Conservation (phyloP, 1,284 basidiomycete species). For the Prillingera fragicola region DNA sequence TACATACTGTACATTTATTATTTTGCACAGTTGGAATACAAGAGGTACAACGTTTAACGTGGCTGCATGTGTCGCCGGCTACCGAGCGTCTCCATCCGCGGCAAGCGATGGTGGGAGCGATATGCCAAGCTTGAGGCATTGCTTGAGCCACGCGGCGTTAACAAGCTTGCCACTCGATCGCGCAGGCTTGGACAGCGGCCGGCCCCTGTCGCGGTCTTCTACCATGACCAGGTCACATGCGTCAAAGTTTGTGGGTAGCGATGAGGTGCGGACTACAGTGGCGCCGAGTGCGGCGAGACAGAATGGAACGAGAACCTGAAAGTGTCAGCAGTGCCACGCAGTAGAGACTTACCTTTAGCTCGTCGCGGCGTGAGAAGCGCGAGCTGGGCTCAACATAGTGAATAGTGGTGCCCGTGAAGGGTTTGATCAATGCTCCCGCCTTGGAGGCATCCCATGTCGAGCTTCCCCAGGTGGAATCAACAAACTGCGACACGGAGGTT, state of each 20-base stretch:
- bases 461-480: slow-evolving; percentile 65
- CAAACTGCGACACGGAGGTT: slow-evolving; percentile 60
- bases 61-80: too few relatives aligned
- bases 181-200: slow-evolving; percentile 43
- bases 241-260: slow-evolving; percentile 32
- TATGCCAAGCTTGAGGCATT: slow-evolving; percentile 53
- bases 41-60: too few relatives aligned
- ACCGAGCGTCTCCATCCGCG: too few relatives aligned
- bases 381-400: slow-evolving; percentile 28
- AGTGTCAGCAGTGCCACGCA: slow-evolving; percentile 6
- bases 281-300: slow-evolving; percentile 68
- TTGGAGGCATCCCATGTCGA: slow-evolving; percentile 48
- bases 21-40: too few relatives aligned
- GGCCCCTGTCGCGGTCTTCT: slow-evolving; percentile 51
- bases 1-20: too few relatives aligned
- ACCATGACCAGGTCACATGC: slow-evolving; percentile 63
- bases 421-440: slow-evolving; percentile 51
- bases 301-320: slow-evolving; percentile 56
- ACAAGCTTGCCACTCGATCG: slow-evolving; percentile 20
- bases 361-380: slow-evolving; percentile 5
- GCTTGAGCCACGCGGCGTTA: slow-evolving; percentile 65
- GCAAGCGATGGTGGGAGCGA: background rate
- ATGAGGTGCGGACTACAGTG: slow-evolving; percentile 53
- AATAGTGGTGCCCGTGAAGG: slow-evolving; percentile 26
- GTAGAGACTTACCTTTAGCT: slow-evolving; percentile 25